Evolutionary conservation across 2,329 filamentous ascomycete species (phyloP), one percentile per base, ranked within the genome.

Genomic region (Neonectria punicea): DNA sequence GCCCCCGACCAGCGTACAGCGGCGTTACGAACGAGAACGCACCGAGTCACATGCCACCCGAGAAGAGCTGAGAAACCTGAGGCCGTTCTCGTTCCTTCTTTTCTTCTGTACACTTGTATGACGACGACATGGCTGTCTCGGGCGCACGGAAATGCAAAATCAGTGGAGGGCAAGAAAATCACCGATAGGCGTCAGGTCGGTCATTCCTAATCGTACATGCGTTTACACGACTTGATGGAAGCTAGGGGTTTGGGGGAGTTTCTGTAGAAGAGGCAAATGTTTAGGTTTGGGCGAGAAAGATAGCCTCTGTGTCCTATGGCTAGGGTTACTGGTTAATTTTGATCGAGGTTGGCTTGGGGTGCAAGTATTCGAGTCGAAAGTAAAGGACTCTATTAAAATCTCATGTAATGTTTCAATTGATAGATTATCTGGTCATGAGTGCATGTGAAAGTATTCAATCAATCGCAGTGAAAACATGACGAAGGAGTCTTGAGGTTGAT

Each of bases 1-100:
- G 79, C 44, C 76, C 90, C 28, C 84, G 94, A 72, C 89, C 90
- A 30, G 89, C 88, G 14, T 94, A 92, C 76, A 89, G 86, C 66
- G 88, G 88, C 1, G 84, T 89, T 25, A 89, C 87, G 47, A 86
- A 88, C 61, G 87, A 88, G 75, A 87, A 89, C 72, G 85, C 81
- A 41, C 86, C 87, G 0, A 87, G 85, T 53, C 81, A 82, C 51
- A 80, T 85, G 67, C 81, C 81, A 3, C 75, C 77, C 22, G 79
- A 79, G 63, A 85, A 84, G 76, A 77, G 68, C 18, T 82, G 63
- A 76, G 25, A 25, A 32, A 34, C 16, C 20, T 2, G 18, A 55
- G 39, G 49, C 6, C 39, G 30, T 25, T 36, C 41, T 3, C 53
- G 64, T 34, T 51, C 51, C 28, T 46, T 58, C 32, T 50, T 58